Conservation (phyloP, 1,284 basidiomycete species). For the Ceratobasidium theobromae region DNA sequence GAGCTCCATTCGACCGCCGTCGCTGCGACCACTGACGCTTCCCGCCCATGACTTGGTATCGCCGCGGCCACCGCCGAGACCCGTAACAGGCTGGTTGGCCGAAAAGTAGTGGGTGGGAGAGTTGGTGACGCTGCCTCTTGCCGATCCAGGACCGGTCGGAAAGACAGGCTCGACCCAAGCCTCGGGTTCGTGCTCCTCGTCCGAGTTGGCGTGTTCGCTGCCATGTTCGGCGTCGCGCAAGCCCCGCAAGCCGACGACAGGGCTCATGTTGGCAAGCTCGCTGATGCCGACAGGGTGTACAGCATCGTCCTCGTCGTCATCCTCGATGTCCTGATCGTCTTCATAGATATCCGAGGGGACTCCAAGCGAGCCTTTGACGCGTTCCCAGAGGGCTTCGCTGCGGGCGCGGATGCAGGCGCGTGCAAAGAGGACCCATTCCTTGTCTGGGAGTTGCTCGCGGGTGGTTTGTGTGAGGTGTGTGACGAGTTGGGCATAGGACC, state of each 20-base stretch:
- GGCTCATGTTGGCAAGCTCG: conserved; percentile 18
- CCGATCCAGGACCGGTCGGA: not conserved
- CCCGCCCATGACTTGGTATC: conserved; percentile 20
- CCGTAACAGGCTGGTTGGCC: not conserved
- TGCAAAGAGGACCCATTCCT: conserved; percentile 61
- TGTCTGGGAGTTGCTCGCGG: conserved; percentile 59
- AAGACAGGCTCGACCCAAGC: conserved; percentile 33
- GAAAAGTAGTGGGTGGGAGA: conserved; percentile 21
- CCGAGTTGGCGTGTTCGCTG: not conserved
- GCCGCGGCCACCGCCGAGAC: conserved; percentile 1
- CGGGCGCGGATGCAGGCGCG: conserved; percentile 67
- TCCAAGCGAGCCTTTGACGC: conserved; percentile 74
- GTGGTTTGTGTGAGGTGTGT: conserved; percentile 62
- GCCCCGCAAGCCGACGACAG: not conserved
- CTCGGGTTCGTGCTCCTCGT: conserved; percentile 26
- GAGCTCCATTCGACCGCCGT: conserved; percentile 28
- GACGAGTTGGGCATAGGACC: conserved; percentile 60
- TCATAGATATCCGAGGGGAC: conserved; percentile 73
- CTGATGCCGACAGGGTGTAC: conserved; percentile 17
- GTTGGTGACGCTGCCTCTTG: conserved; percentile 9
- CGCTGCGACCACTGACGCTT: conserved; percentile 27
- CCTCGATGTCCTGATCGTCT: conserved; percentile 48
- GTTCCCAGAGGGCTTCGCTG: conserved; percentile 79
- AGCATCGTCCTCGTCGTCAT: conserved; percentile 36
- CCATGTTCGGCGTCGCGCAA: not conserved